These are phyloP conservation scores for Fusarium marasasianum DNA, from an alignment of 2,329 filamentous ascomycete genomes.

Conservation along the genomic window DNA sequence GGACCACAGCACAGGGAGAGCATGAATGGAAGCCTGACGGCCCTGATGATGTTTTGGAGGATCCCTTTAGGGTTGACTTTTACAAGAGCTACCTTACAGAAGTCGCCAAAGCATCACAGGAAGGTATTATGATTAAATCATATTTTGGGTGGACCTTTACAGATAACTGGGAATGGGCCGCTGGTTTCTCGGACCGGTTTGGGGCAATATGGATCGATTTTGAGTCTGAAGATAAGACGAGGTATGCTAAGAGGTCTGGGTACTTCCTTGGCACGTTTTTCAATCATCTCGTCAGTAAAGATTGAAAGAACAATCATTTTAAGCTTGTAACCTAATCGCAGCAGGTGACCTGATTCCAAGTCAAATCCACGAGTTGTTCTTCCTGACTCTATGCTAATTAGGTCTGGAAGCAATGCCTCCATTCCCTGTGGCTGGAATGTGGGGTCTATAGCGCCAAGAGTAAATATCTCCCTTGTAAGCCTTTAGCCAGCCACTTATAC, in stretches of 20 bases:
- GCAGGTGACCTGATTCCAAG: not conserved
- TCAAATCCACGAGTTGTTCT: not conserved
- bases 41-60: constrained; percentile 48
- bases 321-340: not conserved
- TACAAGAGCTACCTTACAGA: constrained; percentile 51
- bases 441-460: not conserved
- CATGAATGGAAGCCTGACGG: constrained; percentile 46
- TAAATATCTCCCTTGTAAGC: not conserved
- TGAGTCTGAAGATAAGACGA: constrained; percentile 16
- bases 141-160: constrained; percentile 56
- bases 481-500: not conserved
- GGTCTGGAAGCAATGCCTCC: not conserved
- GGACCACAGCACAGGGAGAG: constrained; percentile 53
- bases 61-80: constrained; percentile 51
- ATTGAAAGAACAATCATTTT: not conserved
- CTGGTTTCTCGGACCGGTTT: constrained; percentile 52
- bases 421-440: not conserved
- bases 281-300: constrained; percentile 14
- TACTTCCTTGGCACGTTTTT: constrained; percentile 37
- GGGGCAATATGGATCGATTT: constrained; percentile 54
- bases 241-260: constrained; percentile 37
- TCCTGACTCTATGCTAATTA: too few relatives aligned
- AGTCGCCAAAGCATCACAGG: constrained; percentile 49
- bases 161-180: constrained; percentile 58
- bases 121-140: constrained; percentile 51